phyloP scores from a whole-genome alignment of 371 early-diverging fungal genomes.

The Mortierella sp. region DNA sequence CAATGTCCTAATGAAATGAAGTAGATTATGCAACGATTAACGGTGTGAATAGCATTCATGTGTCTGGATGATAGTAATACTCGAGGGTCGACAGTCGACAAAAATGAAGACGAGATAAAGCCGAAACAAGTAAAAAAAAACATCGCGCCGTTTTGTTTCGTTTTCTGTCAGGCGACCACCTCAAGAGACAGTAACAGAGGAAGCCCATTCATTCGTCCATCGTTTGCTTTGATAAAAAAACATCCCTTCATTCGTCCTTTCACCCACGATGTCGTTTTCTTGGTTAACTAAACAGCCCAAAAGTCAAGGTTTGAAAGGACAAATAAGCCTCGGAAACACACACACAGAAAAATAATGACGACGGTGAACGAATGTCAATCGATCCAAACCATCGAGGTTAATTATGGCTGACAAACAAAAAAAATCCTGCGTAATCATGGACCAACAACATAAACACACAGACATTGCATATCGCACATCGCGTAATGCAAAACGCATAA shows the following conservation, averaged over 20 bases:
- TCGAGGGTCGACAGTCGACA: slow-evolving; percentile 3
- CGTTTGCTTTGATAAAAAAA: neutral
- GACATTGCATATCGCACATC: neutral
- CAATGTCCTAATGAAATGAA: slow-evolving; percentile 20
- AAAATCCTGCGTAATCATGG: neutral
- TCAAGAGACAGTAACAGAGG: neutral
- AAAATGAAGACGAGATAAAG: neutral
- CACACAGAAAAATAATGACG: neutral
- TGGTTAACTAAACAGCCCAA: neutral
- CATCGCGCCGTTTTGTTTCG: neutral
- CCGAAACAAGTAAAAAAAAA: neutral
- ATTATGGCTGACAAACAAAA: neutral
- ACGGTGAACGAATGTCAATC: neutral
- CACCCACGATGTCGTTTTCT: neutral
- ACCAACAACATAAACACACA: neutral
- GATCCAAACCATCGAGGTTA: neutral
- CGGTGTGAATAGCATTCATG: neutral
- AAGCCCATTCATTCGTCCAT: neutral
- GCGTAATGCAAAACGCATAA: neutral
- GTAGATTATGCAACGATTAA: neutral
- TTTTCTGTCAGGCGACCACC: slow-evolving; percentile 9
- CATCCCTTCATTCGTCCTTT: neutral
- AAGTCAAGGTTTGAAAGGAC: neutral
- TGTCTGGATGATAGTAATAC: neutral
- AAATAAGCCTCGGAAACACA: neutral